phyloP scores from a whole-genome alignment of 2,329 filamentous ascomycete species.

The Cordyceps farinosa region DNA sequence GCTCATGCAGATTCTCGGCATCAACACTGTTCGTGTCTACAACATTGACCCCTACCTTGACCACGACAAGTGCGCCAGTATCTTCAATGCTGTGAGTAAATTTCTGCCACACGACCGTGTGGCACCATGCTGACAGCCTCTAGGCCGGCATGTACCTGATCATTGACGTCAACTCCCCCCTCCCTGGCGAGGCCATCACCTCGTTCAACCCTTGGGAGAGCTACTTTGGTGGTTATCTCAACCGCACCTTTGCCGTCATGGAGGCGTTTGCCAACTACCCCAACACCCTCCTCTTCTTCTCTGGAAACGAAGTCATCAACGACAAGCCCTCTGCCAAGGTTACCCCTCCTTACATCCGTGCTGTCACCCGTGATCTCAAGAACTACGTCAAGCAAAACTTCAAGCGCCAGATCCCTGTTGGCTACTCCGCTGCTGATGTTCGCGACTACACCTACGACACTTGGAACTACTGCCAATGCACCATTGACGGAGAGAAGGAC shows the following conservation, averaged over 20 bases:
- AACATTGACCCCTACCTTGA: conserved; percentile 63
- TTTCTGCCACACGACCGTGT: neutral
- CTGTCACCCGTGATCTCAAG: conserved; percentile 75
- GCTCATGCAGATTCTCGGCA: conserved; percentile 60
- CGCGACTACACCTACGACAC: conserved; percentile 68
- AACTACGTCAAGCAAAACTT: conserved; percentile 72
- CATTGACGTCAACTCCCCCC: conserved; percentile 65
- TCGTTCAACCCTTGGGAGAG: conserved; percentile 53
- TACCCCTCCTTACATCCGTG: conserved; percentile 68
- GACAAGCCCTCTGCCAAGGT: conserved; percentile 54
- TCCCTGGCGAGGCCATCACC: conserved; percentile 55
- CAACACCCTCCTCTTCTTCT: conserved; percentile 70
- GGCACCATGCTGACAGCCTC: neutral
- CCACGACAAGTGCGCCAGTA: conserved; percentile 63
- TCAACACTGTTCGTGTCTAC: conserved; percentile 68
- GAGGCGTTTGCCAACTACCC: conserved; percentile 65
- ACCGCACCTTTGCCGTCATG: conserved; percentile 63
- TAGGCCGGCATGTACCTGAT: conserved; percentile 66
- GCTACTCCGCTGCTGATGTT: conserved; percentile 79
- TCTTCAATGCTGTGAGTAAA: conserved; percentile 56
- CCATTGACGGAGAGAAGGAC: conserved; percentile 47
- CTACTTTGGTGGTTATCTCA: conserved; percentile 59
- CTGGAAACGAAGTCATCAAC: conserved; percentile 76
- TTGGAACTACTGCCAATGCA: conserved; percentile 73
- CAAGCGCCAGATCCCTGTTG: conserved; percentile 67